Conservation (phyloP, 2,329 filamentous ascomycete species). For the Ceratocystis harringtonii region DNA sequence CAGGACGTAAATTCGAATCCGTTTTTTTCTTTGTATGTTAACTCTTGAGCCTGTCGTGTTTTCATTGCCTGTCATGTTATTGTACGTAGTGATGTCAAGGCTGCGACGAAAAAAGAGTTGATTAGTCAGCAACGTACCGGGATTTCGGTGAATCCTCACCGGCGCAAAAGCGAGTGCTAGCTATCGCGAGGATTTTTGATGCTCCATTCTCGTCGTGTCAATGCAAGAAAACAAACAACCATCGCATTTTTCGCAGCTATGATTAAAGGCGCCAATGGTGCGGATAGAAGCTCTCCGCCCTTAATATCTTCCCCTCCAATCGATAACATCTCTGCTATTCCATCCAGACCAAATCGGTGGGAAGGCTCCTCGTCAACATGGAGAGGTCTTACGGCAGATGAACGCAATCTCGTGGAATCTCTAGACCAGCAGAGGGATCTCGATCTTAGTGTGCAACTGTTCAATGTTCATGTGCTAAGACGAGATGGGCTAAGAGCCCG, state of each 20-base stretch:
- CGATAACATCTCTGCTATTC: not conserved
- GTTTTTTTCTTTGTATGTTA: not conserved
- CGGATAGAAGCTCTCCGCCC: not conserved
- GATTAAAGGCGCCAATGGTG: not conserved
- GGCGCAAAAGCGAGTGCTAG: constrained; percentile 3
- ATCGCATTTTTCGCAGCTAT: not conserved
- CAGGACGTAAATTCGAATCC: not conserved
- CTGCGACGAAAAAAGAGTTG: not conserved
- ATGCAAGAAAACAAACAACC: not conserved
- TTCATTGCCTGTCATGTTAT: not conserved
- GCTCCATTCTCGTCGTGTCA: not conserved
- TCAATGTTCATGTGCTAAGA: constrained; percentile 60
- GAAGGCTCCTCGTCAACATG: constrained; percentile 53
- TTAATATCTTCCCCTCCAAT: not conserved
- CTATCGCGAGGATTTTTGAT: not conserved
- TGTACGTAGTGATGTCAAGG: not conserved
- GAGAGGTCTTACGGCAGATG: constrained; percentile 44
- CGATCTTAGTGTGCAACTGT: constrained; percentile 63
- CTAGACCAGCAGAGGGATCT: constrained; percentile 47
- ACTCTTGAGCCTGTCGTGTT: not conserved
- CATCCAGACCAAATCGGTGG: constrained; percentile 53
- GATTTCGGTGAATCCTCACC: constrained; percentile 12
- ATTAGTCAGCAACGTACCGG: constrained; percentile 11
- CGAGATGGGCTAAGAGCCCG: constrained; percentile 5
- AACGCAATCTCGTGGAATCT: constrained; percentile 46